A percentile compares a stretch with the other conserved stretches of the same genome.
Conservation (phyloP, 768 basidiomycete species). For the Austroboletus eburneus region DNA sequence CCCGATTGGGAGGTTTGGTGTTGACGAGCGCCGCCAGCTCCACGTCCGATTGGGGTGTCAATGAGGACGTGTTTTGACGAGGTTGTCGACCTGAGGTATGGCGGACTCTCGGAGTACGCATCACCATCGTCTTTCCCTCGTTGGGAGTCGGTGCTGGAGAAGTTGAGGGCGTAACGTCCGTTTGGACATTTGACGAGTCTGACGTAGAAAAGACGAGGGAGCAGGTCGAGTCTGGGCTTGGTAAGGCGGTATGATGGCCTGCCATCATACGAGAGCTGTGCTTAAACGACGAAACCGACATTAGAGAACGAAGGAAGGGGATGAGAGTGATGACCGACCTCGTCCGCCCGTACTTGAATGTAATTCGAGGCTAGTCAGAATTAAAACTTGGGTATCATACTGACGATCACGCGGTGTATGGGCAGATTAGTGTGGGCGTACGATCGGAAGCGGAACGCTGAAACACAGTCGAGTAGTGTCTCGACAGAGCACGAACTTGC, state of each 20-base stretch:
- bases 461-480: too few relatives aligned
- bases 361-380: slow-evolving; percentile 6
- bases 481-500: too few relatives aligned
- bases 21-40: not conserved
- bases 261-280: slow-evolving; percentile 3
- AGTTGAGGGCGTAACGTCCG: slow-evolving; percentile 17
- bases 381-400: slow-evolving; percentile 5
- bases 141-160: slow-evolving; percentile 12
- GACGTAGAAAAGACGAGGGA: slow-evolving; percentile 11
- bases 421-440: too few relatives aligned
- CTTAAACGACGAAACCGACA: slow-evolving; percentile 13
- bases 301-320: slow-evolving; percentile 1
- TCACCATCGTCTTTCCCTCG: slow-evolving; percentile 3
- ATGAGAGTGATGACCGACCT: slow-evolving; percentile 1
- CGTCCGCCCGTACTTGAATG: slow-evolving; percentile 3
- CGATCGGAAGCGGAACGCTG: too few relatives aligned
- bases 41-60: not conserved
- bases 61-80: not conserved
- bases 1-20: too few relatives aligned
- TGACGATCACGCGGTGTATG: too few relatives aligned
- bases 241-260: slow-evolving; percentile 3
- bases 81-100: slow-evolving; percentile 11
- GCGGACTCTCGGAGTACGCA: slow-evolving; percentile 7
- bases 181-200: slow-evolving; percentile 15
- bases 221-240: slow-evolving; percentile 9